These are phyloP conservation scores for Saturnispora quitensis DNA, from an alignment of 805 yeast genomes.

Conservation along the genomic window DNA sequence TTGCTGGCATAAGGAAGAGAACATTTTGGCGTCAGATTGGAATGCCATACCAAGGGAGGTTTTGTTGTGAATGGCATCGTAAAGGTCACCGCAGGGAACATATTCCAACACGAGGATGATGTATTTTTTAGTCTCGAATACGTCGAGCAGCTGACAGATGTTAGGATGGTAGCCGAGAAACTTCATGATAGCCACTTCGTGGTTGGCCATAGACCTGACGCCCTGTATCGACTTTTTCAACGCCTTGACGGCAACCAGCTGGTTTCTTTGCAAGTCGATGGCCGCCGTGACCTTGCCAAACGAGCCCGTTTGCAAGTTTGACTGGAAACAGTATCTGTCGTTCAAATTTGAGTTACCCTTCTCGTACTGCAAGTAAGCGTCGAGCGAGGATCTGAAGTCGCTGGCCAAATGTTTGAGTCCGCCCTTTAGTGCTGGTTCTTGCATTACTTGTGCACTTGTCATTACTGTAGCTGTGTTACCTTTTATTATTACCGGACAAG, in stretches of 20 bases:
- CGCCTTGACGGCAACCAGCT: conserved; percentile 46
- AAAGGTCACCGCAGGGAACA: conserved; percentile 58
- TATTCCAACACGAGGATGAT: conserved; percentile 56
- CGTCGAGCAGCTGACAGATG: conserved; percentile 50
- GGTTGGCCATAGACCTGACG: conserved; percentile 38
- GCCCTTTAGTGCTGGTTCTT: background rate
- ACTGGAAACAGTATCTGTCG: conserved; percentile 34
- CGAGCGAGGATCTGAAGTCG: conserved; percentile 25
- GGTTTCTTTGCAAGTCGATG: conserved; percentile 25
- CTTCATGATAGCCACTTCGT: conserved; percentile 41
- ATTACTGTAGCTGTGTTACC: background rate
- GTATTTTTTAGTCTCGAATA: conserved; percentile 44
- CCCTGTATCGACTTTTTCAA: conserved; percentile 38
- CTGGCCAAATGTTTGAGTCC: conserved; percentile 8
- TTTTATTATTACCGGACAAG: background rate
- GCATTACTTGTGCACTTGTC: background rate
- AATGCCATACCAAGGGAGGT: conserved; percentile 20
- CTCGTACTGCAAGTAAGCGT: conserved; percentile 35
- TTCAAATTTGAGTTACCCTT: conserved; percentile 27
- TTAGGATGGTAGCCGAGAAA: conserved; percentile 38
- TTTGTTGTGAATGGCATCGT: conserved; percentile 40
- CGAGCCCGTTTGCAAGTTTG: conserved; percentile 46
- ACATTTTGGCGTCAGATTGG: conserved; percentile 20
- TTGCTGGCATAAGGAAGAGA: conserved; percentile 35
- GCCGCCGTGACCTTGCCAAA: conserved; percentile 56